Evolutionary conservation across 345 rosid species (phyloP).

Genomic region (Conringia planisiliqua): DNA sequence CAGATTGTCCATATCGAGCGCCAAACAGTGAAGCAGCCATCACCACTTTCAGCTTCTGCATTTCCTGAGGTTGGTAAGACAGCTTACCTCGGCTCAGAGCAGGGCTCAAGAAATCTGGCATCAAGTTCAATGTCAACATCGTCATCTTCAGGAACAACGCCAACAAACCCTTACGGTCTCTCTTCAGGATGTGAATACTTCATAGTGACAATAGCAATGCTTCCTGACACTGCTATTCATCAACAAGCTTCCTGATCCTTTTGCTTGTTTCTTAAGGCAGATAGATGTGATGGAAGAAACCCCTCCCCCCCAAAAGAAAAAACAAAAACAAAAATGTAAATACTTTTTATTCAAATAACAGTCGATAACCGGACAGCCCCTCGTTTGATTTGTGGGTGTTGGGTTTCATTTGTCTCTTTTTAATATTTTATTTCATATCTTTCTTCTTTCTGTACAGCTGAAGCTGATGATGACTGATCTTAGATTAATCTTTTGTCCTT

Average conservation of each 20-base stretch:
- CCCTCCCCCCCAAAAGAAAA: background rate
- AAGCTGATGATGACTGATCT: slow-evolving; percentile 40
- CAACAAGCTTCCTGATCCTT: slow-evolving; percentile 85
- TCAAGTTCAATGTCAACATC: slow-evolving; percentile 39
- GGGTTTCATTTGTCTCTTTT: slow-evolving; percentile 12
- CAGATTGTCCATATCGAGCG: slow-evolving; percentile 90
- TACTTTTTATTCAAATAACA: slow-evolving; percentile 8
- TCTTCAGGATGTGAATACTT: slow-evolving; percentile 86
- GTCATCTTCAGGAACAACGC: slow-evolving; percentile 31
- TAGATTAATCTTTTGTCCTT: slow-evolving; percentile 33
- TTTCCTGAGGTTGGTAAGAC: slow-evolving; percentile 40
- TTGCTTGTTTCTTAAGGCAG: slow-evolving; percentile 50
- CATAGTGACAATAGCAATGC: slow-evolving; percentile 94
- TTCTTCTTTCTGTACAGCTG: slow-evolving; percentile 48
- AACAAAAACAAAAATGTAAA: slow-evolving; percentile 17
- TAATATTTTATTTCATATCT: slow-evolving; percentile 22
- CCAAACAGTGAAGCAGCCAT: slow-evolving; percentile 55
- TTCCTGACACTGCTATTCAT: slow-evolving; percentile 82
- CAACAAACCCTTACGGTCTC: slow-evolving; percentile 72
- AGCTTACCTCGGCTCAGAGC: slow-evolving; percentile 48
- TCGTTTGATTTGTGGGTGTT: slow-evolving; percentile 22
- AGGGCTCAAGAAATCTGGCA: slow-evolving; percentile 49
- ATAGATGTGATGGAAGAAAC: slow-evolving; percentile 81
- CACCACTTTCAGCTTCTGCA: slow-evolving; percentile 38
- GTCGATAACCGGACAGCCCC: slow-evolving; percentile 23